phyloP scores from a whole-genome alignment of 1,139 yeast genomes.

The Pichia sp. region DNA sequence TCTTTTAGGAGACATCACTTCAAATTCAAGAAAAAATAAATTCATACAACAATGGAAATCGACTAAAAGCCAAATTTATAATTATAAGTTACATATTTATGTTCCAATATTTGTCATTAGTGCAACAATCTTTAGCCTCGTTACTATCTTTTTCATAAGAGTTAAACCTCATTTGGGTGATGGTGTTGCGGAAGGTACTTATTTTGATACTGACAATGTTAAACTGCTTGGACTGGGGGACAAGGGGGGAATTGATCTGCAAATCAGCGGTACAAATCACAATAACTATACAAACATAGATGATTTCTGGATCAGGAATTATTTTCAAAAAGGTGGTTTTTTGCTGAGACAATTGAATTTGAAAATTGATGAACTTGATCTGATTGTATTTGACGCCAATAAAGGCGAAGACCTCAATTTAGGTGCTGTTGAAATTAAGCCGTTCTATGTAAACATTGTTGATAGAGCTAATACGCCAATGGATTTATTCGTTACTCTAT shows the following conservation, averaged over 20 bases:
- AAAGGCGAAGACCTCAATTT: slow-evolving; percentile 19
- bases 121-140: slow-evolving; percentile 11
- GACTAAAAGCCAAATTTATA: slow-evolving; percentile 5
- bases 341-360: slow-evolving; percentile 21
- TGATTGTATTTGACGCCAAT: slow-evolving; percentile 17
- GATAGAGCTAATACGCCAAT: slow-evolving; percentile 24
- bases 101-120: slow-evolving; percentile 14
- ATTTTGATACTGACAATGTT: slow-evolving; percentile 28
- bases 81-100: slow-evolving; percentile 20
- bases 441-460: slow-evolving; percentile 25
- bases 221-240: slow-evolving; percentile 27
- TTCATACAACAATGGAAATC: slow-evolving; percentile 2
- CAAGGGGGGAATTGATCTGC: slow-evolving; percentile 28
- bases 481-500: slow-evolving; percentile 24
- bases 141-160: slow-evolving; percentile 16
- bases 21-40: neutral
- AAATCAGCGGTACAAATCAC: slow-evolving; percentile 26
- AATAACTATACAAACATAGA: slow-evolving; percentile 30
- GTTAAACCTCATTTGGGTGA: slow-evolving; percentile 28
- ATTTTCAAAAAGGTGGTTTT: slow-evolving; percentile 30
- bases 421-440: slow-evolving; percentile 24
- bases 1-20: slow-evolving; percentile 1
- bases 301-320: slow-evolving; percentile 19
- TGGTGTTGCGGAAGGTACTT: slow-evolving; percentile 28
- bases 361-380: slow-evolving; percentile 23